phyloP scores from a whole-genome alignment of 2,329 filamentous ascomycete species.

The Aspergillus novofumigatus region DNA sequence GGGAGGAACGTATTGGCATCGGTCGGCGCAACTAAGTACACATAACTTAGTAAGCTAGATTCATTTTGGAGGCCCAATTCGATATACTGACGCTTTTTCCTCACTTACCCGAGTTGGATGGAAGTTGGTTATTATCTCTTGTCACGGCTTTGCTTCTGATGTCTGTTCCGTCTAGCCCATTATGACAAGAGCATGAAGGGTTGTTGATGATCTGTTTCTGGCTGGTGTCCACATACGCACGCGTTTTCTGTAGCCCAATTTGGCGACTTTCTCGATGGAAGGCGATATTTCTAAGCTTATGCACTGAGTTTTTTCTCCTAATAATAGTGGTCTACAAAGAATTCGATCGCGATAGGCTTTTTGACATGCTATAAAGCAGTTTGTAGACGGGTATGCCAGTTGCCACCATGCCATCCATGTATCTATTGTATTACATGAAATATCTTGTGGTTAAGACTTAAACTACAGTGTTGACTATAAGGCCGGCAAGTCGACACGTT shows the following conservation, averaged over 20 bases:
- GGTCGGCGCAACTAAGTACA: constrained; percentile 18
- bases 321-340: background rate
- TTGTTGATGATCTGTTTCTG: background rate
- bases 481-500: background rate
- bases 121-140: background rate
- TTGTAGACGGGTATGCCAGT: background rate
- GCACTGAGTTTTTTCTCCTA: background rate
- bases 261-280: background rate
- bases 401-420: too few relatives aligned
- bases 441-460: background rate
- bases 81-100: background rate
- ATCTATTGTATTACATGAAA: background rate
- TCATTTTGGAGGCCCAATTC: background rate
- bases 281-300: background rate
- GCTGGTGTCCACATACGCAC: background rate
- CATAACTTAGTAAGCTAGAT: constrained; percentile 1
- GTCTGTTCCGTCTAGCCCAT: background rate
- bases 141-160: background rate
- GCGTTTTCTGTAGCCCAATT: background rate
- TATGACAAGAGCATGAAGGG: background rate
- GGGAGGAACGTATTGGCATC: constrained; percentile 45
- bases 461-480: background rate
- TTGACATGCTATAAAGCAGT: background rate
- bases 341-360: background rate
- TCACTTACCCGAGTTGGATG: background rate